These are phyloP conservation scores for Pulicaria dysenterica DNA, from an alignment of 129 eudicot genomes.

Conservation along the genomic window DNA sequence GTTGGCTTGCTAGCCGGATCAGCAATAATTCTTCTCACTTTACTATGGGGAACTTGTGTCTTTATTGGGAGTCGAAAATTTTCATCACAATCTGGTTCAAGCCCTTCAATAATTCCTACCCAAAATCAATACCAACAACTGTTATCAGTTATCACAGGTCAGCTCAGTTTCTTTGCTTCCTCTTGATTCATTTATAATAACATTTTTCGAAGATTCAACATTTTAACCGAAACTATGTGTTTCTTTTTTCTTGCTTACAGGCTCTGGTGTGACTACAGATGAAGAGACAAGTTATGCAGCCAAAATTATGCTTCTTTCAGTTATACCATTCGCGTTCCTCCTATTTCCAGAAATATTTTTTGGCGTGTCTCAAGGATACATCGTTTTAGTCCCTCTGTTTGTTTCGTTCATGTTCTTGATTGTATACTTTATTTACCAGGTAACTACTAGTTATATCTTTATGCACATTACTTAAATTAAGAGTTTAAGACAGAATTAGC, in stretches of 20 bases:
- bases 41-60: constrained; percentile 80
- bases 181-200: neutral
- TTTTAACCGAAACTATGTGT: neutral
- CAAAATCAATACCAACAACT: constrained; percentile 29
- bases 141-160: constrained; percentile 44
- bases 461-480: neutral
- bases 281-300: constrained; percentile 55
- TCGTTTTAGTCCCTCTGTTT: constrained; percentile 39
- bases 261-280: constrained; percentile 60
- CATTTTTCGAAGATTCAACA: neutral
- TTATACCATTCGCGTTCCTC: constrained; percentile 63
- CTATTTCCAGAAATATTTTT: constrained; percentile 46
- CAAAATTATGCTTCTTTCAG: constrained; percentile 68
- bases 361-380: constrained; percentile 33
- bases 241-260: constrained; percentile 33
- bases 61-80: constrained; percentile 44
- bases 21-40: constrained; percentile 58
- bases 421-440: constrained; percentile 70
- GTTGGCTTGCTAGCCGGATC: constrained; percentile 81
- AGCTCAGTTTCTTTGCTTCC: neutral
- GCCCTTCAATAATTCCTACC: constrained; percentile 15
- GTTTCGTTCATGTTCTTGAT: constrained; percentile 54
- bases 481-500: constrained; percentile 1
- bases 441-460: constrained; percentile 25
- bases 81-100: constrained; percentile 26